Evolutionary conservation across 148 eudicot genomes (phyloP).

Genomic region (Bassia scoparia): DNA sequence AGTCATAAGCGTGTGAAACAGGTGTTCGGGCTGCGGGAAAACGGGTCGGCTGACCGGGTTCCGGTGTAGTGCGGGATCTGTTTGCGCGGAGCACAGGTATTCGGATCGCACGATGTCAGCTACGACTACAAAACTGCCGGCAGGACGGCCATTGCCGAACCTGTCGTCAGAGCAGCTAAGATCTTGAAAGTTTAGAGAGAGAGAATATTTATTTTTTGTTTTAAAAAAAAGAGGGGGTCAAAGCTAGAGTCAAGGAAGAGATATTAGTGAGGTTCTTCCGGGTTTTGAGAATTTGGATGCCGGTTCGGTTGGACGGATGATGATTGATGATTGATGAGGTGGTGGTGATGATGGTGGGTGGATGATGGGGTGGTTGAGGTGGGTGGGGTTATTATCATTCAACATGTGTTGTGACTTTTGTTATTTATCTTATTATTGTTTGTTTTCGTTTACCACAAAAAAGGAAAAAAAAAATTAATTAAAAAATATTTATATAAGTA

Average conservation of each 20-base stretch:
- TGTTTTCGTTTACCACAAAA: constrained; percentile 7
- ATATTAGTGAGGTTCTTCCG: not conserved
- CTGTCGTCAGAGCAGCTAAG: constrained; percentile 71
- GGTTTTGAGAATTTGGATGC: not conserved
- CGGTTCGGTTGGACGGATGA: not conserved
- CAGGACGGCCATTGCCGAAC: constrained; percentile 64
- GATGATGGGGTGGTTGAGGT: constrained; percentile 19
- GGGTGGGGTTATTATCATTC: constrained; percentile 41
- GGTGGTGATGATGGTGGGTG: constrained; percentile 19
- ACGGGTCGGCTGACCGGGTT: constrained; percentile 70
- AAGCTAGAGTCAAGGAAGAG: not conserved
- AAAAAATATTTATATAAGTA: not conserved
- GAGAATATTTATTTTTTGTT: too few species aligned
- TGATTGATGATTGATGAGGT: constrained; percentile 20
- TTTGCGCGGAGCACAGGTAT: constrained; percentile 73
- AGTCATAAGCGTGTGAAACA: too few species aligned
- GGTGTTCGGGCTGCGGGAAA: constrained; percentile 63
- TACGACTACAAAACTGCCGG: constrained; percentile 76
- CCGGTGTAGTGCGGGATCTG: constrained; percentile 74
- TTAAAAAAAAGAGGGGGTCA: not conserved
- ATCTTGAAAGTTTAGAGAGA: constrained; percentile 50
- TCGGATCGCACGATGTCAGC: constrained; percentile 81
- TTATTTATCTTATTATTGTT: constrained; percentile 21
- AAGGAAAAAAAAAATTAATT: constrained; percentile 3
- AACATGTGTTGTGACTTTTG: constrained; percentile 31